Percentiles rank a stretch among this genome's conserved stretches.
These are phyloP conservation scores for Thymus mandschuricus DNA, from an alignment of 257 asterid species.

Conservation along the genomic window DNA sequence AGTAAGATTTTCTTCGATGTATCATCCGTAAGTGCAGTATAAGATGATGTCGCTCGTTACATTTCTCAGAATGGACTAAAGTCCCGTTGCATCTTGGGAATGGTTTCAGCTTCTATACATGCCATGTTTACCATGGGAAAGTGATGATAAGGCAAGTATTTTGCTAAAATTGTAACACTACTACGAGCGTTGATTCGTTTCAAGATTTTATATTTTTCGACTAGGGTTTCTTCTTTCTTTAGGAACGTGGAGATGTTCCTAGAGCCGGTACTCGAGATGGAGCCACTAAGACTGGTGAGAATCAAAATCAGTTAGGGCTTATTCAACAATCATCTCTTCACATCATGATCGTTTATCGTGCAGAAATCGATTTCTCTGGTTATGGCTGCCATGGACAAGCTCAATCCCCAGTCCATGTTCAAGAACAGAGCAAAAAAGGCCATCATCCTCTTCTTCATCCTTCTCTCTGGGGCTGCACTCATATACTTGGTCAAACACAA, in stretches of 20 bases:
- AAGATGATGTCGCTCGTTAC: too few species aligned
- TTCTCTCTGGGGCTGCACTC: constrained; percentile 34
- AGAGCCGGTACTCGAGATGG: constrained; percentile 65
- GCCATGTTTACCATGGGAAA: constrained; percentile 66
- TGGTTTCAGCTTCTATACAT: constrained; percentile 66
- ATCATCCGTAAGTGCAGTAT: too few species aligned
- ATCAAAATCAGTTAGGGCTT: neutral
- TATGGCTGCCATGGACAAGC: constrained; percentile 44
- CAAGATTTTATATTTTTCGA: neutral
- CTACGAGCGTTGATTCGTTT: neutral
- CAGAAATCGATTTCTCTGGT: constrained; percentile 48
- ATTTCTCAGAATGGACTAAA: constrained; percentile 53
- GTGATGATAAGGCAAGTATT: constrained; percentile 57
- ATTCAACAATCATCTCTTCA: neutral
- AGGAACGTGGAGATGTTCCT: constrained; percentile 75
- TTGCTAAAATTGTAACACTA: neutral
- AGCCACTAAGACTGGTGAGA: constrained; percentile 68
- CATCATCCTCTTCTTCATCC: constrained; percentile 28
- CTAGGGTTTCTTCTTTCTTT: neutral
- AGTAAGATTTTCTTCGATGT: too few species aligned
- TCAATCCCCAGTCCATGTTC: constrained; percentile 32
- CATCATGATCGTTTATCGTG: too few species aligned
- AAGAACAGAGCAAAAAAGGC: constrained; percentile 35
- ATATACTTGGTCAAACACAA: constrained; percentile 27
- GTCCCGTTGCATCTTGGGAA: constrained; percentile 58